Evolutionary conservation across 2,329 filamentous ascomycete species (phyloP), one percentile per base, ranked within the genome.

Genomic region (Pestalotiopsis sp.): DNA sequence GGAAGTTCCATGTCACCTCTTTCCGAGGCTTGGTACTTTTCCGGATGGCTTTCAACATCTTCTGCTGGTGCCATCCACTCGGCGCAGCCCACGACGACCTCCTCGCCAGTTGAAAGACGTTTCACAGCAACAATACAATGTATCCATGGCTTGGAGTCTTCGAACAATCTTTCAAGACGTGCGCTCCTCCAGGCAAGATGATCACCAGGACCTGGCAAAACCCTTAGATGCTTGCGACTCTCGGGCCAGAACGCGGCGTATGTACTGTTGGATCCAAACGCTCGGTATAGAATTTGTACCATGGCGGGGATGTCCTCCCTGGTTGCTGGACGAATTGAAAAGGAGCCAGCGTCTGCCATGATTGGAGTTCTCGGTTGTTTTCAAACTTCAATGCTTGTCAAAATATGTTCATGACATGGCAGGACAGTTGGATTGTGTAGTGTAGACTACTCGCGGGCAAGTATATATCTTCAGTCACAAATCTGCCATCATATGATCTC

Each of bases 41-140:
- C 31, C 2, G 27, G 12, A 5, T 5, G 17, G 59, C 59, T 0
- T 11, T 25, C 17, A 2, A 14, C 17, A 13, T 62, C 4, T 5
- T 17, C n/a, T 11, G n/a, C 14, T 31, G 59, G 59, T 14, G 59
- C 59, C 59, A 62, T 36, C 59, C 59, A 62, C 59, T 62, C 59
- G 17, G 59, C 59, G 27, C 59, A 36, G 9, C 59, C 59, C 12
- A 62, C 27, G 14, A 62, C 2, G 25, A 20, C 13, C 20, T 62
- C 59, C 27, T 62, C 59, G 27, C 59, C 59, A 13, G 59, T 36
- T 5, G 17, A 6, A 13, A n/a, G 5, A 36, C 20, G 25, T 31
- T 62, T 36, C 59, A 62, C 59, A 7, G 59, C 59, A 17, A 62
- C 59, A 36, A 62, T 62, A 12, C 14, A 62, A 20, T 62, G 14